Percentiles rank a stretch among this genome's conserved stretches.
These are phyloP conservation scores for Aspergillus novoparasiticus DNA, from an alignment of 2,329 filamentous ascomycete species.

Conservation along the genomic window DNA sequence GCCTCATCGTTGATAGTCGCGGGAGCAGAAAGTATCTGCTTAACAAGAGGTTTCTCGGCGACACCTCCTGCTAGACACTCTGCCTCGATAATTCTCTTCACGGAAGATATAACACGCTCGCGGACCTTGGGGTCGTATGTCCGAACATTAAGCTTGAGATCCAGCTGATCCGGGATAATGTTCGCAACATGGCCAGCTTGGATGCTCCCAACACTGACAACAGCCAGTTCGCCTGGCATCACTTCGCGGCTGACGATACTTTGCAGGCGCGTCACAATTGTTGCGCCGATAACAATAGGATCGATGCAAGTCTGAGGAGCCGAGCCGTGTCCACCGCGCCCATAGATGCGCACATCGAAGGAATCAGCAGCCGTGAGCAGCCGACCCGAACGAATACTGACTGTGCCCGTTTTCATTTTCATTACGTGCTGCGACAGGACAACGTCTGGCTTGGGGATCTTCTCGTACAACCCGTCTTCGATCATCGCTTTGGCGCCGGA, in stretches of 20 bases:
- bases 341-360: conserved; percentile 42
- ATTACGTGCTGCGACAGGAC: conserved; percentile 60
- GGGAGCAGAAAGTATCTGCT: conserved; percentile 47
- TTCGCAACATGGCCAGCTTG: conserved; percentile 49
- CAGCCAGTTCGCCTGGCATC: conserved; percentile 42
- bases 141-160: conserved; percentile 47
- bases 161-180: conserved; percentile 47
- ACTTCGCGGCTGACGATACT: conserved; percentile 44
- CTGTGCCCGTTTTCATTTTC: conserved; percentile 37
- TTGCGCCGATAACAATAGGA: conserved; percentile 48
- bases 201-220: conserved; percentile 50
- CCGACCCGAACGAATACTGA: conserved; percentile 36
- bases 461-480: conserved; percentile 58
- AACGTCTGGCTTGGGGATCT: conserved; percentile 58
- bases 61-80: conserved; percentile 56
- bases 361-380: conserved; percentile 41
- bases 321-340: conserved; percentile 48
- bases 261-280: conserved; percentile 46
- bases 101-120: conserved; percentile 37
- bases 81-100: conserved; percentile 52
- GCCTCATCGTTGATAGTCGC: conserved; percentile 55
- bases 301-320: conserved; percentile 51
- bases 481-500: conserved; percentile 63
- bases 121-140: conserved; percentile 36
- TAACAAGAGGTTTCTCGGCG: conserved; percentile 47